Conservation (phyloP, 768 basidiomycete species). For the Boletus vermiculosoides region DNA sequence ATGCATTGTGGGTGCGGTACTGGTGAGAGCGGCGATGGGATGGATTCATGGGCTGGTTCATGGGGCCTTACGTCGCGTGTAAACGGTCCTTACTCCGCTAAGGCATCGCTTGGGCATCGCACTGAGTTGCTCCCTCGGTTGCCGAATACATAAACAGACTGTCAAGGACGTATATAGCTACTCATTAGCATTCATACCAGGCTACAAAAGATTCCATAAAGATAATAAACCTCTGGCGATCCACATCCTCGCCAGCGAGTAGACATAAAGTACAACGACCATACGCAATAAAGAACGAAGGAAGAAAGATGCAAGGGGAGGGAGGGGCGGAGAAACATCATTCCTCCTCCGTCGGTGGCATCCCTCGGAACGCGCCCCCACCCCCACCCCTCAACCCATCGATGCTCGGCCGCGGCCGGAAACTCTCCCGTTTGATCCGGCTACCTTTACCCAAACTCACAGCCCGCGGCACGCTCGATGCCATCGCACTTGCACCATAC, state of each 20-base stretch:
- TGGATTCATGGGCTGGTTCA: background rate
- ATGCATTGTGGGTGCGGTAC: constrained; percentile 5
- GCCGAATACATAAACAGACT: background rate
- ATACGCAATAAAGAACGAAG: background rate
- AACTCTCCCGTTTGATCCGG: constrained; percentile 69
- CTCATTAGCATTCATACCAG: constrained; percentile 1
- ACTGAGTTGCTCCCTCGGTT: background rate
- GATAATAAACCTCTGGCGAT: constrained; percentile 17
- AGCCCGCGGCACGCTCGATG: constrained; percentile 11
- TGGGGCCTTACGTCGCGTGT: background rate
- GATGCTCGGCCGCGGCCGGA: constrained; percentile 75
- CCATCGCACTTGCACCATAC: constrained; percentile 11
- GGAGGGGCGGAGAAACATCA: background rate
- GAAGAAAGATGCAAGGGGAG: background rate
- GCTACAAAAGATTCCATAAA: constrained; percentile 23
- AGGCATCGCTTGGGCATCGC: too few species aligned
- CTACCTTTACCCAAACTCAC: constrained; percentile 43
- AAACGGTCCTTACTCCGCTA: background rate
- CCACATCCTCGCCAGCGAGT: constrained; percentile 25
- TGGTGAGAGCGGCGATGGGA: background rate
- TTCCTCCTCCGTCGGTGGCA: constrained; percentile 30
- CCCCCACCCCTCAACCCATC: constrained; percentile 38
- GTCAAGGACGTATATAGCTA: background rate
- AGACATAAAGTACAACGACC: background rate
- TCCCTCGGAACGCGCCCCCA: constrained; percentile 18